Percentiles rank a stretch among this genome's conserved stretches.
phyloP scores from a whole-genome alignment of 2,329 filamentous ascomycete genomes.

The Cladophialophora psammophila region DNA sequence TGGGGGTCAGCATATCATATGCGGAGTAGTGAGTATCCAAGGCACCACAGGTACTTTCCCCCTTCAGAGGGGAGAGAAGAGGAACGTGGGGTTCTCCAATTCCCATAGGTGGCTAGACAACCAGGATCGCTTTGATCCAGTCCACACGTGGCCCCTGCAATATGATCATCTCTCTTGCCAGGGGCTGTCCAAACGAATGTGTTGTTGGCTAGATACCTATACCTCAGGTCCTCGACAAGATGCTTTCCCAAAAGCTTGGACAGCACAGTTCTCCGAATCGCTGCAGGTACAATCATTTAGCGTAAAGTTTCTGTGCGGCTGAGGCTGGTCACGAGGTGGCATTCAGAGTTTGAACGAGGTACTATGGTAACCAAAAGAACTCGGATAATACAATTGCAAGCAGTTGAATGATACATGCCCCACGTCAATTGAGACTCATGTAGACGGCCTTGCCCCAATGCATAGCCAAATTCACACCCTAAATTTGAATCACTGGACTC shows the following conservation, averaged over 20 bases:
- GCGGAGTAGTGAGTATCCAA: background rate
- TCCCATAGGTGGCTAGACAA: background rate
- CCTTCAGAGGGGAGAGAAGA: background rate
- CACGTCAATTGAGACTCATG: background rate
- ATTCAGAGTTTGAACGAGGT: background rate
- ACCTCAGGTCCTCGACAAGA: background rate
- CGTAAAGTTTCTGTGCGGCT: background rate
- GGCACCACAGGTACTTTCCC: background rate
- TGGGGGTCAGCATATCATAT: background rate
- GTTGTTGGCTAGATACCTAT: background rate
- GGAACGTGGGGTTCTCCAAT: background rate
- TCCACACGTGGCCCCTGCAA: background rate
- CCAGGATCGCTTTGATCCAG: background rate
- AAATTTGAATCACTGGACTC: constrained; percentile 1
- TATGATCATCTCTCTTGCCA: background rate
- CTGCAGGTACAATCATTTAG: background rate
- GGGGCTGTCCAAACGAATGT: background rate
- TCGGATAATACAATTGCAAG: background rate
- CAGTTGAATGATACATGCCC: background rate
- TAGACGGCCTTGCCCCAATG: background rate
- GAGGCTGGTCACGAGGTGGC: background rate
- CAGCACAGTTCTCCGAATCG: background rate
- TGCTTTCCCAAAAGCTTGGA: background rate
- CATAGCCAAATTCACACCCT: background rate
- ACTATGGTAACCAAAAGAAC: background rate